Base-by-base conservation (phyloP, 2,329 filamentous ascomycete species). In the Volutella citrinella region DNA sequence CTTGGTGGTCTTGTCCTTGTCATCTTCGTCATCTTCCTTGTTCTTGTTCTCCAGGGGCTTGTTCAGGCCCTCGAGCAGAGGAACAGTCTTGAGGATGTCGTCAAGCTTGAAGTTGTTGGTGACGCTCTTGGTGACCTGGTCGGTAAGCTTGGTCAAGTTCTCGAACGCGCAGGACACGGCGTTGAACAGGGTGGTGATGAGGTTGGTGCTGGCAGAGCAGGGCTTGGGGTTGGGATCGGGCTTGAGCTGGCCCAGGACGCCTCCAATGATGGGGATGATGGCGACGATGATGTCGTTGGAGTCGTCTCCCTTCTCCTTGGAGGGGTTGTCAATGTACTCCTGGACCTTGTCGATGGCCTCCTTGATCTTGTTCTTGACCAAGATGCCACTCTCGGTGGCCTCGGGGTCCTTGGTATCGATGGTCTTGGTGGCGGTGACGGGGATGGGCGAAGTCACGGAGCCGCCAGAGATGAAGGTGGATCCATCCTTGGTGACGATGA, bases 281-380 rank as follows among this genome's bases (percentile, higher is more conserved):
- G 10, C 13, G 13, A 17, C 14, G 13, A 27, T 27, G 25, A 11
- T 14, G 25, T 27, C n/a, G 25, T 27, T 27, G 25, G 25, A 13
- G 14, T 27, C 13, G 13, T 27, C 25, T 10, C 15, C 25, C 25
- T 27, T 27, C 11, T 27, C 15, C 25, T 27, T 27, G 5, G 25
- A 27, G 12, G 25, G 25, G 25, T 17, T 27, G 25, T 27, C 25
- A 14, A 27, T 27, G 25, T 17, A 27, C 15, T 27, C 13, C 25
- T 27, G 25, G 25, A 27, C 18, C 11, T 27, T 17, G 2, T 10
- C 10, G 18, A 17, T 12, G 15, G 18, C 12, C n/a, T 9, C 7
- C n/a, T 15, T 27, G 25, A 27, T 17, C 10, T 17, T 27, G 25
- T 17, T 27, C 25, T 27, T 14, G 25, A 27, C 18, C 6, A 10